Base-by-base conservation (phyloP, 2,329 filamentous ascomycete genomes). In the Coccinonectria pachysandricola region DNA sequence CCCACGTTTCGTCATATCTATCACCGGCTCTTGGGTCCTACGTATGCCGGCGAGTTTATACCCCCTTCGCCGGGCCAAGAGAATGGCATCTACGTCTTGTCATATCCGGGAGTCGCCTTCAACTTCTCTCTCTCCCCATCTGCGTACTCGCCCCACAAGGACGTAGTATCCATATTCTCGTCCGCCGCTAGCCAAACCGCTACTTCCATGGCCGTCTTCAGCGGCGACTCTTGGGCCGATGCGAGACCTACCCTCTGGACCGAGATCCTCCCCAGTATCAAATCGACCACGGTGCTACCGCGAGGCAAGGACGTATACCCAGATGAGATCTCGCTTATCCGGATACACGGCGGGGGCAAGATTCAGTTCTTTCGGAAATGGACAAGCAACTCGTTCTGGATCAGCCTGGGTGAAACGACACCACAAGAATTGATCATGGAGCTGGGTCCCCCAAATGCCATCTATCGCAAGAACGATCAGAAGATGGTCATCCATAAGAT, bases 81-180 rank as follows among this genome's bases (percentile, higher is more conserved):
- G 8, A 62, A 64, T 10, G 87, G 87, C 10, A 80, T 75, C 12
- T 98, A 96, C 49, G 76, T 94, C 17, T 63, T 98, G 17, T 96
- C 88, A 2, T 98, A 95, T 56, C 87, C 88, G 1, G 91, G 91
- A 1, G 76, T 98, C 15, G 85, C 88, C 1, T 95, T 96, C 51
- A 87, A 81, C 19, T 98, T 98, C 40, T 76, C 84, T 1, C 63
- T 96, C 15, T 68, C 77, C 25, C 62, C 71, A 31, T 75, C 79
- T 1, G 72, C 76, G 12, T 95, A 85, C 65, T 83, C 81, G 4
- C 69, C 78, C 1, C 57, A 64, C 25, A 78, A 76, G 46, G 87
- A 96, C 48, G 86, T 93, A 36, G 86, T 95, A 15, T 79, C 84
- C 1, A 60, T 95, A 19, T 68, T 96, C 10, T 86, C 85, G 0